Evolutionary conservation across 139 green algal genomes (phyloP).

Genomic region (Astrephomene gubernaculifera): DNA sequence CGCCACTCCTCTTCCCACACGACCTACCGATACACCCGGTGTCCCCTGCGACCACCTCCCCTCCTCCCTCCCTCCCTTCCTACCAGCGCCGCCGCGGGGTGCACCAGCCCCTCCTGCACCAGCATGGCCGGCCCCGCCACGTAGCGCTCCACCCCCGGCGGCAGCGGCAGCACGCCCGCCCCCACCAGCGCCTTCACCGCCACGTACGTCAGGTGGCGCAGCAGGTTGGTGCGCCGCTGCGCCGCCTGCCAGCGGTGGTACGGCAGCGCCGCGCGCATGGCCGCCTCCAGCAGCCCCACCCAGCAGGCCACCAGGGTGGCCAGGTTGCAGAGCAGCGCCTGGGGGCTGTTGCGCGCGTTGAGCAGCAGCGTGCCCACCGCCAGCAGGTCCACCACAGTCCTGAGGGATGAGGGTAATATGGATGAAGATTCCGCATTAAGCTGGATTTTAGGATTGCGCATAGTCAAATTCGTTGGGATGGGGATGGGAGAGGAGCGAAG

Average conservation of each 20-base stretch:
- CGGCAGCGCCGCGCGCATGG: background rate
- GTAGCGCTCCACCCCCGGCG: background rate
- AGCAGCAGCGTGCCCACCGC: background rate
- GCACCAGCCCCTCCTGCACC: conserved; percentile 20
- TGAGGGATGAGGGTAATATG: too few species aligned
- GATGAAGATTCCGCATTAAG: too few species aligned
- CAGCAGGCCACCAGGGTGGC: conserved; percentile 5
- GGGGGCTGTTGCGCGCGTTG: background rate
- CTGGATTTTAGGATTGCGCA: too few species aligned
- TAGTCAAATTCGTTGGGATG: too few species aligned
- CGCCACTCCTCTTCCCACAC: background rate
- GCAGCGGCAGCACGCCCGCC: background rate
- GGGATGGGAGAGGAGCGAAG: too few species aligned
- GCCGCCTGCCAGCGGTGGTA: background rate
- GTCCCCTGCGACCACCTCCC: background rate
- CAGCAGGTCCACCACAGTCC: background rate
- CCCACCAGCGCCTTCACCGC: background rate
- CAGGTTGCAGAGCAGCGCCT: background rate
- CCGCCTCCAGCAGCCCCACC: background rate
- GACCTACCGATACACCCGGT: background rate
- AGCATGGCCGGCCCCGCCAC: background rate
- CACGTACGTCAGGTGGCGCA: conserved; percentile 3
- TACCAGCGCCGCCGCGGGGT: background rate
- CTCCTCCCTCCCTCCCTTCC: background rate
- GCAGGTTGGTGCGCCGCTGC: background rate